Base-by-base conservation (phyloP, 2,329 filamentous ascomycete species). In the Gremmenia infestans region DNA sequence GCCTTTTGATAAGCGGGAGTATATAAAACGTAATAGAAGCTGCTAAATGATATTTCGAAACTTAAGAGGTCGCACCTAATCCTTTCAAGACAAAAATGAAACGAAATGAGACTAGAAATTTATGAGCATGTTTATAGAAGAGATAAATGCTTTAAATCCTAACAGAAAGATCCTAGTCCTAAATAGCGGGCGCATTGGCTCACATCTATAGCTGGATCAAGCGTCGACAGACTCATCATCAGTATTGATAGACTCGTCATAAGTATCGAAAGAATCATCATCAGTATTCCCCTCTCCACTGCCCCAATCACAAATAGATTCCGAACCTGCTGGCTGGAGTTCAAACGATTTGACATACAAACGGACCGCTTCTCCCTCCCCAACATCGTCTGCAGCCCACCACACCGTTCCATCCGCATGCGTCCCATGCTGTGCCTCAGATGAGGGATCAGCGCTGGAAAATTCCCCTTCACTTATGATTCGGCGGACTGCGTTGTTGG, bases 281-380 rank as follows among this genome's bases (percentile, higher is more conserved):
- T 82, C 35, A 32, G 28, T 32, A 72, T 76, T 50, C 75, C 75
- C 1, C 60, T 66, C 23, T 55, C 86, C 55, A 47, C 28, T 47
- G 15, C 28, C 45, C 45, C 45, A 47, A 15, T 47, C 45, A 25
- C 45, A 47, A 23, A 11, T 22, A 25, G 23, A 4, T 25, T 47
- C 45, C 45, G 45, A 47, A 12, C 45, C 45, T 12, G 45, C 22
- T 14, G 22, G 22, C 22, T 25, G 14, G 7, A 47, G 22, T 47
- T 47, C 45, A 9, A 19, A 47, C n/a, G 19, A 14, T 25, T 47
- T 47, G 45, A 47, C 45, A 8, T 25, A 47, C 15, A 47, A 5
- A 14, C 15, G 14, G 17, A 23, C 45, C 3, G 12, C n/a, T 25
- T 47, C 45, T 17, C 22, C 45, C 23, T 47, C 28, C 3, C 45